Evolutionary conservation across 345 rosid species (phyloP), one percentile per base, ranked within the genome.

Genomic region (Excoecaria cochinchinensis): DNA sequence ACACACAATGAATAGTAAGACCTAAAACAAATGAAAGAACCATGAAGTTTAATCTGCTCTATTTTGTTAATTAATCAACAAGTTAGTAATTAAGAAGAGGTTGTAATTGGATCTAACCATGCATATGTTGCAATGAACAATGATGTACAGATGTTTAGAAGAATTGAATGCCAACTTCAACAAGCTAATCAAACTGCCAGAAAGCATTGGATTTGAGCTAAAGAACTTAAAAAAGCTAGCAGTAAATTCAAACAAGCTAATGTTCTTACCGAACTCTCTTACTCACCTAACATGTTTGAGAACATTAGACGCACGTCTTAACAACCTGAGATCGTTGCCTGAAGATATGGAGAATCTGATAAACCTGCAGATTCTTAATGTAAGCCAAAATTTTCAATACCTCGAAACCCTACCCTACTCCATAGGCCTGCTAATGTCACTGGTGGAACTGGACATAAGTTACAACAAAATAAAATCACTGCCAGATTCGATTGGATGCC

Each of bases 131-230:
- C 48, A 44, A 44, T 44, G 7, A 10, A 44, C 10, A 8, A 21
- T 58, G 31, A 58, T 10, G 1, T 8, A 19, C 86, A 94, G 98
- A 80, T 87, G 79, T 31, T 56, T 95, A 61, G 98, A 91, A 84
- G 98, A 95, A 75, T 47, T 95, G 75, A 93, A 91, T 74, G 91
- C 88, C 71, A 95, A 95, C 79, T 95, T 95, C 89, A 92, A 95
- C 91, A 87, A 88, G 90, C 90, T 95, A 9, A 79, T 73, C 14
- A 83, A 61, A 73, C 84, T 95, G 38, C 98, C 98, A 42, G 91
- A 91, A 40, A 85, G 83, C 0, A 84, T 95, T 0, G 98, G 99
- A 39, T 91, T 86, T 47, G 90, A 91, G 71, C 82, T 92, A n/a
- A 59, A 80, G 0, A 89, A 90, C 80, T 82, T 95, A 12, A 91